Percentiles rank a stretch among this genome's conserved stretches.
Conservation (phyloP, 176 grass and related monocot genomes). For the Lolium perenne region DNA sequence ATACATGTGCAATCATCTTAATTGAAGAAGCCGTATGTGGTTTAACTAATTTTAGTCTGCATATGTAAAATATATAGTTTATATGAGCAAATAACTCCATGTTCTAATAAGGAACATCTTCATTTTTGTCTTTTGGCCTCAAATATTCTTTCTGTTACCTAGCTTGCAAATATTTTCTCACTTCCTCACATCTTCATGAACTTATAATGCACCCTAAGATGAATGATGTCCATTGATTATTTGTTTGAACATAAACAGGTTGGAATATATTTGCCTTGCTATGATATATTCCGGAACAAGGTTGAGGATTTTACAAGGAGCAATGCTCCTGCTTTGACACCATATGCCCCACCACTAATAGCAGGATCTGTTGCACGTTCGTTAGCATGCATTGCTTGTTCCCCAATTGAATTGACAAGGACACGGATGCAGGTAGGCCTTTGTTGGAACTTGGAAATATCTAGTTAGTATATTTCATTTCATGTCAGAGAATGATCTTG, state of each 20-base stretch:
- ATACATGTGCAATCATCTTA: neutral
- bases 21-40: neutral
- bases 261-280: slow-evolving; percentile 98
- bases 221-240: slow-evolving; percentile 17
- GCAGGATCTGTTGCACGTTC: slow-evolving; percentile 87
- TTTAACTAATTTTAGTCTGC: slow-evolving; percentile 22
- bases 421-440: slow-evolving; percentile 93
- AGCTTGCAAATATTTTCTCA: neutral
- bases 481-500: neutral
- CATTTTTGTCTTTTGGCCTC: slow-evolving; percentile 1
- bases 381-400: slow-evolving; percentile 92
- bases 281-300: slow-evolving; percentile 90
- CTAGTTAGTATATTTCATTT: slow-evolving; percentile 11
- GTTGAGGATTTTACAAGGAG: slow-evolving; percentile 76
- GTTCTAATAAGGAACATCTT: neutral
- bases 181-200: neutral
- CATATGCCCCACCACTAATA: slow-evolving; percentile 77
- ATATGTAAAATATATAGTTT: neutral
- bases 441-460: slow-evolving; percentile 19
- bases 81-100: neutral
- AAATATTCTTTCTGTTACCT: neutral
- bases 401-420: slow-evolving; percentile 86
- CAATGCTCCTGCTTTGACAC: slow-evolving; percentile 79
- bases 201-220: neutral
- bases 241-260: slow-evolving; percentile 66